Base-by-base conservation (phyloP, 164 flowering plant species). In the Aristolochia contorta region DNA sequence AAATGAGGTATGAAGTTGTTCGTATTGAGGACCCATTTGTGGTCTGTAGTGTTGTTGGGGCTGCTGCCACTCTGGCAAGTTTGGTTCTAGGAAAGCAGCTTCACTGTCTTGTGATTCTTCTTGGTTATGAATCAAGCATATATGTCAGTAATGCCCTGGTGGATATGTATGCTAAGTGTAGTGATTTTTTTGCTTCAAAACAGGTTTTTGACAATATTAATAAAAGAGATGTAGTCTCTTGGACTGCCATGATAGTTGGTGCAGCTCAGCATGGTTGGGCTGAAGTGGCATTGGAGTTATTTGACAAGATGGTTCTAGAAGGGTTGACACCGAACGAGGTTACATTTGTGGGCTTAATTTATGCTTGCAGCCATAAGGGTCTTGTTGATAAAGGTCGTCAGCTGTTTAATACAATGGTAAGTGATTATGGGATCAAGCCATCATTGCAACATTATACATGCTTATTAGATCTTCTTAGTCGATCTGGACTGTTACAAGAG, bases 161-260 rank as follows among this genome's bases (percentile, higher is more conserved):
- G 4, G 94, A 86, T 60, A 91, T 86, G 94, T 89, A 85, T 67
- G 84, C 94, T 7, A 89, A 91, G 75, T 83, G 97, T 59, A 82
- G 97, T 61, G 85, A 89, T 64, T 60, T 91, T 24, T 22, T 60
- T 25, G 77, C 80, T 6, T 91, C 96, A 13, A 80, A 70, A 47
- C 49, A 47, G 5, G 53, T 82, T 48, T 91, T 91, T 62, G 55
- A 59, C 61, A 20, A 55, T 24, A 79, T 84, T 77, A 16, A 10
- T 0, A 54, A 43, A 13, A 77, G 72, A 66, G 92, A 91, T 77
- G 81, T 91, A 5, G 82, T 88, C 57, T 81, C 96, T 53, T 89
- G 96, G 96, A 89, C 97, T 47, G 83, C 90, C 0, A 79, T 91
- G n/a, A 86, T 91, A 24, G 89, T 89, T 50, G 97, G 96, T 27